Conservation (phyloP, 176 grass and related monocot species). For the Raddia guianensis region DNA sequence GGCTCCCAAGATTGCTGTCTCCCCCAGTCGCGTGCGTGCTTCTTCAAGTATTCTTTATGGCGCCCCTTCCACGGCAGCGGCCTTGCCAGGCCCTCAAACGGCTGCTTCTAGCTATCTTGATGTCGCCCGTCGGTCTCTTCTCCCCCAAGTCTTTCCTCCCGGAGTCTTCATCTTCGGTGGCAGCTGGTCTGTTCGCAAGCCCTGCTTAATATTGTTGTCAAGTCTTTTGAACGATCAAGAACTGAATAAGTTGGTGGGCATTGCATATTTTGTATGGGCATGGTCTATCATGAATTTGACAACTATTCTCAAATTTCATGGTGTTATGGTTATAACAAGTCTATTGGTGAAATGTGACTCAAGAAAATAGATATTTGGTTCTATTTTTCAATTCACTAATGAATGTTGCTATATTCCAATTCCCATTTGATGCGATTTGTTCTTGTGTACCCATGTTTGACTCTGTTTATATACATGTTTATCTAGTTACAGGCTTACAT, state of each 20-base stretch:
- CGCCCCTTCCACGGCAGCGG: too few relatives aligned
- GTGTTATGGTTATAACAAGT: slow-evolving; percentile 23
- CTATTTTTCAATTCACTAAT: not conserved
- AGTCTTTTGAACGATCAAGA: slow-evolving; percentile 26
- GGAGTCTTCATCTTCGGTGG: too few relatives aligned
- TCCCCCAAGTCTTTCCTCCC: too few relatives aligned
- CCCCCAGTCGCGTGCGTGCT: too few relatives aligned
- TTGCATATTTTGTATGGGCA: slow-evolving; percentile 35
- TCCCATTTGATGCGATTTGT: not conserved
- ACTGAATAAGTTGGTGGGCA: slow-evolving; percentile 49
- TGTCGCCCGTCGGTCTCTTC: too few relatives aligned
- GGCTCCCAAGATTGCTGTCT: too few relatives aligned
- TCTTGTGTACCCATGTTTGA: not conserved
- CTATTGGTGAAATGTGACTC: slow-evolving; percentile 27
- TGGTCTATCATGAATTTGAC: slow-evolving; percentile 29
- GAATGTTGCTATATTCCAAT: not conserved
- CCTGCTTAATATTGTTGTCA: slow-evolving; percentile 34
- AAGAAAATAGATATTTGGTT: slow-evolving; percentile 26
- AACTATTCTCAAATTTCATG: slow-evolving; percentile 13
- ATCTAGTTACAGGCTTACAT: not conserved
- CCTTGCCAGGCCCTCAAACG: too few relatives aligned
- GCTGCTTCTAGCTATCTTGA: too few relatives aligned
- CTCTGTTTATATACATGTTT: not conserved
- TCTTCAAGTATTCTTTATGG: too few relatives aligned
- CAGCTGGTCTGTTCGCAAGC: slow-evolving; percentile 48